Evolutionary conservation across 148 eudicot genomes (phyloP), one percentile per base, ranked within the genome.

Genomic region (Fagopyrum esculentum): DNA sequence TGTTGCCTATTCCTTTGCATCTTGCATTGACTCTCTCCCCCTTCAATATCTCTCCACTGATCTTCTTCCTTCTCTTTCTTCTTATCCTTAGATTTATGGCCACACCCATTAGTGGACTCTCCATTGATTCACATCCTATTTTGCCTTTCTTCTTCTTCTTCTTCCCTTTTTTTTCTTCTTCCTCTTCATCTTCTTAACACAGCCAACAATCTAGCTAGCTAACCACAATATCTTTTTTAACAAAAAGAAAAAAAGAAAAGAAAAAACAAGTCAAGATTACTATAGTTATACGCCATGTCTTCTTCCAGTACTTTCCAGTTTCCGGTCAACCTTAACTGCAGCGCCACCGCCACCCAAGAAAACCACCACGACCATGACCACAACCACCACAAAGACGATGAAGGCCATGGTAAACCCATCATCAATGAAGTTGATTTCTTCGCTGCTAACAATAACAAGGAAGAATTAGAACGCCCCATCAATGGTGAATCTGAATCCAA

Each of bases 351-450:
- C 40, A 35, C 40, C 40, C 30, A 64, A 19, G 35, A 64, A 2
- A 40, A 64, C 12, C 40, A 64, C 16, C 40, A 64, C 50, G 48
- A 73, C 73, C 74, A 75, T 79, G 7, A 35, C 40, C 11, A 49
- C 17, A 72, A 81, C 69, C 75, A 82, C 48, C 73, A 50, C 19
- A 73, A 64, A 7, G 46, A 68, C 35, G 6, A 68, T 11, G 71
- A 40, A 40, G 47, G n/a, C 35, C 15, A 5, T 15, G 66, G 22
- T 6, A 44, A 40, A 6, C 47, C 72, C 26, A 77, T 77, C 29
- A 64, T 85, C 48, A 78, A 78, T 45, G 92, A 86, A 77, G 84
- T 86, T 84, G 92, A 89, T 75, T 89, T 89, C 80, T 89, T 89
- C 71, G 81, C 87, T 17, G 73, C 57, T 40, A 75, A 74, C 51